Base-by-base conservation (phyloP, 257 asterid genomes). In the Eustoma russellianum region DNA sequence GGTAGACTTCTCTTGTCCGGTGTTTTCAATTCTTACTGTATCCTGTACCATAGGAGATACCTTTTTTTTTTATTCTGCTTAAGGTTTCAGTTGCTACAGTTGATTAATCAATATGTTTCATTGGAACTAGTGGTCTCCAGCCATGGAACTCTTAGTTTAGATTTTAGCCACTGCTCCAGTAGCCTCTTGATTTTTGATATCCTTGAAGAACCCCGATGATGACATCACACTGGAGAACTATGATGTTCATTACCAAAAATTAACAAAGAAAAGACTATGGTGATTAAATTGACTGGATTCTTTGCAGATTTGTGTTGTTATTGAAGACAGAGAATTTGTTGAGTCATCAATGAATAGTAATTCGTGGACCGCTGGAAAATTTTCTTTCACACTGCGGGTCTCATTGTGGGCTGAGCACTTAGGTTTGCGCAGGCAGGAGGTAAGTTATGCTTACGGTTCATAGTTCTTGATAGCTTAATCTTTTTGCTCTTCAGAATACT, bases 371-470 rank as follows among this genome's bases (percentile, higher is more conserved):
- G 96, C 98, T 45, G 98, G 98, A 62, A 80, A 79, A 61, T 91
- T 84, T 61, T 50, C 96, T 65, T 72, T 57, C 57, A 78, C 72
- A 47, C 96, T 91, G 56, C 70, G 98, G 70, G 70, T 82, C 54
- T 82, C 87, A 41, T 66, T 91, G 74, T 91, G 98, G 98, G 78
- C 89, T 2, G 98, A 91, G 77, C 98, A 91, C 68, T 92, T 91
- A 40, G 96, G 96, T 64, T 68, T 91, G 35, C 19, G 19, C 33
- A 15, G 79, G 47, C 64, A 73, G 48, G 92, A 90, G 94, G 98
- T 86, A 52, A 67, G 74, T 74, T 48, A 44, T 61, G 58, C 28
- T 60, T 35, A 34, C 4, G 24, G 11, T 28, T 41, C 28, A 54
- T 18, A 11, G 30, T 24, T 24, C 30, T 24, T 24, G 1, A 24